Evolutionary conservation across 257 asterid genomes (phyloP).

Genomic region (Verbena officinalis): DNA sequence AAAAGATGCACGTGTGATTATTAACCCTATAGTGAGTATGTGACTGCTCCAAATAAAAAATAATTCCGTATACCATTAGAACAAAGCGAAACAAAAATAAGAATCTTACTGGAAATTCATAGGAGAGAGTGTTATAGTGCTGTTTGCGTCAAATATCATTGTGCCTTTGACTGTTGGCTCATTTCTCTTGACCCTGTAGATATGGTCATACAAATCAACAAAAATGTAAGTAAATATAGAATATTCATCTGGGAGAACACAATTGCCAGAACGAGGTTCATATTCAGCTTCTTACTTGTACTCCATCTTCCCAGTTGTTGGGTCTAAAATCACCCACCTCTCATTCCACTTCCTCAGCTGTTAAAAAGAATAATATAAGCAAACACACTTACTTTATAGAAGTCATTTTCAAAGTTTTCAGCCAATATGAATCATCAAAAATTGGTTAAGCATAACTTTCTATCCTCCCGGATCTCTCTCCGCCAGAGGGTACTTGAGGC

Average conservation of each 20-base stretch:
- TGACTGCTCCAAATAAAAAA: conserved; percentile 1
- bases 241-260: conserved; percentile 12
- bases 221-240: conserved; percentile 6
- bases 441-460: neutral
- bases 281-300: conserved; percentile 69
- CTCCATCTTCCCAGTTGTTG: conserved; percentile 98
- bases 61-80: conserved; percentile 8
- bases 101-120: conserved; percentile 91
- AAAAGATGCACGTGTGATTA: conserved; percentile 29
- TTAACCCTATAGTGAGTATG: conserved; percentile 3
- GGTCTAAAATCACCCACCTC: conserved; percentile 98
- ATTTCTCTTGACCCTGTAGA: conserved; percentile 76
- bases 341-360: conserved; percentile 98
- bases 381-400: conserved; percentile 22
- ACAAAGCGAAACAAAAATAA: conserved; percentile 18
- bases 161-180: conserved; percentile 90
- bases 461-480: neutral
- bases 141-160: conserved; percentile 84
- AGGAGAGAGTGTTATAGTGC: conserved; percentile 91
- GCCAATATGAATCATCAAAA: conserved; percentile 5
- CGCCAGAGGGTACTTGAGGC: neutral
- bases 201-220: conserved; percentile 26
- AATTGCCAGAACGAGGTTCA: conserved; percentile 5
- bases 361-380: conserved; percentile 27
- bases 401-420: conserved; percentile 22